Evolutionary conservation across 1,139 yeast species (phyloP).

Genomic region (Geotrichum siamense): DNA sequence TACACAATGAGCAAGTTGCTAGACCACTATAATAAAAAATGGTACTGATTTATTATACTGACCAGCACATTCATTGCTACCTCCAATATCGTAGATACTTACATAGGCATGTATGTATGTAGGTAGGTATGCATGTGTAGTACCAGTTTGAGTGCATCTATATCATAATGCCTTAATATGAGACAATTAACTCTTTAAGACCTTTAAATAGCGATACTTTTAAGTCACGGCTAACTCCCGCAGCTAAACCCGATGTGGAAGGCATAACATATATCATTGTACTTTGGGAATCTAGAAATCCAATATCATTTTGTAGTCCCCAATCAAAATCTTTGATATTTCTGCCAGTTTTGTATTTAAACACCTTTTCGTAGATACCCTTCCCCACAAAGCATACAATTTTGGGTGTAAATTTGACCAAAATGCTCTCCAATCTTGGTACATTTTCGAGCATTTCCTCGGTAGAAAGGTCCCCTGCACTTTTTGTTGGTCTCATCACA

Average conservation of each 20-base stretch:
- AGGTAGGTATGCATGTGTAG: too few species aligned
- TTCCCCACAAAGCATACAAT: slow-evolving; percentile 60
- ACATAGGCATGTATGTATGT: too few species aligned
- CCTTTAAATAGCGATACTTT: slow-evolving; percentile 47
- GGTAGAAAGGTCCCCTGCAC: slow-evolving; percentile 48
- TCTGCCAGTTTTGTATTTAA: slow-evolving; percentile 34
- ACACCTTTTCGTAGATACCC: slow-evolving; percentile 68
- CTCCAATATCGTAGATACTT: too few species aligned
- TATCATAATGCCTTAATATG: too few species aligned
- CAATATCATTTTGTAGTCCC: slow-evolving; percentile 43
- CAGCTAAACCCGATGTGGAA: slow-evolving; percentile 70
- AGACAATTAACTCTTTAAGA: slow-evolving; percentile 24
- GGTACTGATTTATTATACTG: too few species aligned
- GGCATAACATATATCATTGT: slow-evolving; percentile 54
- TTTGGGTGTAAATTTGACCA: slow-evolving; percentile 38
- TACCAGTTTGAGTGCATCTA: too few species aligned
- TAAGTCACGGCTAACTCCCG: slow-evolving; percentile 43
- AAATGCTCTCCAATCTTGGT: slow-evolving; percentile 45
- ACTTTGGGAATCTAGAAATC: slow-evolving; percentile 20
- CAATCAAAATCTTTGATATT: slow-evolving; percentile 37
- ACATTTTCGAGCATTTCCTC: slow-evolving; percentile 53
- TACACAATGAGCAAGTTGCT: too few species aligned
- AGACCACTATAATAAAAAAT: too few species aligned
- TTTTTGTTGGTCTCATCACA: slow-evolving; percentile 56
- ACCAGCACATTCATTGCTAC: too few species aligned